Percentiles rank a stretch among this genome's conserved stretches.
Conservation (phyloP, 371 early-diverging fungal genomes). For the Edhazardia aedis region DNA sequence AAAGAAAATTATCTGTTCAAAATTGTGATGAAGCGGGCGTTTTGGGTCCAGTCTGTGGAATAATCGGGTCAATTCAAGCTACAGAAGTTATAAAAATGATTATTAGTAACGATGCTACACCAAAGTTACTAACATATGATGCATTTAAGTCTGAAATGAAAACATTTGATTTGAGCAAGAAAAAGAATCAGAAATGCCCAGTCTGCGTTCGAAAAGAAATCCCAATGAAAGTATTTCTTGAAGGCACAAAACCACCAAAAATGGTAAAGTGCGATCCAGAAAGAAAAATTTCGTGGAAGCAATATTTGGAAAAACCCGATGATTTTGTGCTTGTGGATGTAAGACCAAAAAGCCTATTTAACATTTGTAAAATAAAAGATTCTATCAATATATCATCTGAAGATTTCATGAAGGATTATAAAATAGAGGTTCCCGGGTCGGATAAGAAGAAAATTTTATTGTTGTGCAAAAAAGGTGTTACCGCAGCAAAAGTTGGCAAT, state of each 20-base stretch:
- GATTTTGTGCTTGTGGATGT: slow-evolving; percentile 26
- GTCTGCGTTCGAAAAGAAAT: not conserved
- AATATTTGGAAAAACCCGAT: slow-evolving; percentile 4
- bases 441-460: slow-evolving; percentile 13
- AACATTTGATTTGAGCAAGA: not conserved
- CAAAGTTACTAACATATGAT: slow-evolving; percentile 7
- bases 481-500: slow-evolving; percentile 12
- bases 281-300: slow-evolving; percentile 11
- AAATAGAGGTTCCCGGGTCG: slow-evolving; percentile 7
- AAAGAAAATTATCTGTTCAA: slow-evolving; percentile 2
- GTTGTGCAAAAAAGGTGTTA: slow-evolving; percentile 25
- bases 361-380: slow-evolving; percentile 19
- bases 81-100: slow-evolving; percentile 39
- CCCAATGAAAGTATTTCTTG: not conserved
- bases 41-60: slow-evolving; percentile 44
- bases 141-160: slow-evolving; percentile 1
- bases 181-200: not conserved
- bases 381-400: too few species aligned
- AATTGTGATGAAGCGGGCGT: slow-evolving; percentile 42
- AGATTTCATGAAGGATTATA: too few species aligned
- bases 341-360: slow-evolving; percentile 10
- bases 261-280: not conserved
- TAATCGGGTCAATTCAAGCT: slow-evolving; percentile 42
- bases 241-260: not conserved
- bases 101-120: not conserved